A percentile compares a stretch with the other conserved stretches of the same genome.
These are phyloP conservation scores for Leptomonas pyrrhocoris DNA, from an alignment of 208 protist species.

Conservation along the genomic window DNA sequence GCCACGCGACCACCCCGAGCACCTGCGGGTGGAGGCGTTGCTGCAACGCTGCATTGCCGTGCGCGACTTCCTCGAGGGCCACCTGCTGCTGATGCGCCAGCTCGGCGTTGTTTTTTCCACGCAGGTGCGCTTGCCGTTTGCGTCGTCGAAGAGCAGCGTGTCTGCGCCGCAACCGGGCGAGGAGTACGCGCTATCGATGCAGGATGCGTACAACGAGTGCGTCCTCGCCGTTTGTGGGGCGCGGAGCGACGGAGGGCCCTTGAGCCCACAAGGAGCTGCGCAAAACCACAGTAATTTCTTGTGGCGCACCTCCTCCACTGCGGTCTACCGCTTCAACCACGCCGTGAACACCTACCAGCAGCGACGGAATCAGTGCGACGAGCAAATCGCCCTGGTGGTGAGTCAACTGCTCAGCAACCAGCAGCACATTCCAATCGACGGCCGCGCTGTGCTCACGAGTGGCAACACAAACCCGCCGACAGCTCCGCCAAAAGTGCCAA, in stretches of 20 bases:
- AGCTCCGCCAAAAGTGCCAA: slow-evolving; percentile 3
- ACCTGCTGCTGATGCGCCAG: slow-evolving; percentile 56
- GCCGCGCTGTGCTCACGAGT: neutral
- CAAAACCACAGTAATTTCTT: slow-evolving; percentile 20
- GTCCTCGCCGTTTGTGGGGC: slow-evolving; percentile 27
- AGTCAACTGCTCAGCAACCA: slow-evolving; percentile 66
- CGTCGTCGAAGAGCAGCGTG: slow-evolving; percentile 4
- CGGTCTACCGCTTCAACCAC: slow-evolving; percentile 42
- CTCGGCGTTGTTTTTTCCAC: slow-evolving; percentile 53
- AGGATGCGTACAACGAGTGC: slow-evolving; percentile 55
- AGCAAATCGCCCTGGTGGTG: slow-evolving; percentile 68
- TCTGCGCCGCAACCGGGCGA: slow-evolving; percentile 26
- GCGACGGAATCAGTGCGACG: slow-evolving; percentile 56
- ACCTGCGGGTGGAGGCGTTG: slow-evolving; percentile 52
- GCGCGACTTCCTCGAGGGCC: slow-evolving; percentile 50
- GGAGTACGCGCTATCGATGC: slow-evolving; percentile 44
- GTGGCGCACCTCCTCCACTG: slow-evolving; percentile 54
- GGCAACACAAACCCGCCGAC: neutral
- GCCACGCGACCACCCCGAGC: slow-evolving; percentile 24
- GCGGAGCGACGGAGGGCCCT: neutral
- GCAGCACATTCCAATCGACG: slow-evolving; percentile 38
- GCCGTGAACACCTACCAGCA: slow-evolving; percentile 51
- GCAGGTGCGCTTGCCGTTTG: slow-evolving; percentile 22
- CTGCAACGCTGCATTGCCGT: slow-evolving; percentile 44
- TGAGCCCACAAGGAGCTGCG: neutral